Base-by-base conservation (phyloP, 1,284 basidiomycete genomes). In the Wolfiporia cocos region DNA sequence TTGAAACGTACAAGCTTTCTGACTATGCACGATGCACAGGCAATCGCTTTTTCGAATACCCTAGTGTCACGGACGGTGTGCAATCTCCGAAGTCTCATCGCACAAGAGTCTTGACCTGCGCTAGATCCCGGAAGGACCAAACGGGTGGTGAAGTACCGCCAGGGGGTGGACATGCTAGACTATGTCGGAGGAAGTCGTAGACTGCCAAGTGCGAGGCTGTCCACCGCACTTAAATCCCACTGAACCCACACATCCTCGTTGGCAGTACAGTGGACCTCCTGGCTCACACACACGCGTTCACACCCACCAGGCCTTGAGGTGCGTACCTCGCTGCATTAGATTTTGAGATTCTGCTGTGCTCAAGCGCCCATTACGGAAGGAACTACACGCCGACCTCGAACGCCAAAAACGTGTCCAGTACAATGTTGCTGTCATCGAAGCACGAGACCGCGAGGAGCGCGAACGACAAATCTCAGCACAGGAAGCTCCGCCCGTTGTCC, bases 251-350 rank as follows among this genome's bases (percentile, higher is more conserved):
- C 12, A 4, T 24, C 11, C 10, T 17, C 6, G 10, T 37, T 6
- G 7, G 11, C 32, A 63, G 61, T 60, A 2, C 61, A 63, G 37
- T 63, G 61, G 61, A 55, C 51, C 9, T 49, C 61, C 4, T 63
- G 61, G 61, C 38, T 63, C n/a, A 57, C 59, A 7, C 61, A 63
- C 37, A 63, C 61, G 4, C 49, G 61, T 4, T 36, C 37, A 3
- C 50, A 60, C 39, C 55, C 59, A n/a, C 61, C 61, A 3, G 55
- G 54, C 1, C 17, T 59, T 3, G 52, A 59, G 47, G 59, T 57
- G 34, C 24, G 42, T 28, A 19, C 23, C 38, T 3, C 14, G 29
- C 34, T 35, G 10, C 31, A 10, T 14, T 6, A 17, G 18, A 6
- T 17, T 15, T n/a, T n/a, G n/a, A n/a, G n/a, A n/a, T n/a, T n/a